phyloP scores from a whole-genome alignment of 140 eudicot species.

The Stevia rebaudiana region DNA sequence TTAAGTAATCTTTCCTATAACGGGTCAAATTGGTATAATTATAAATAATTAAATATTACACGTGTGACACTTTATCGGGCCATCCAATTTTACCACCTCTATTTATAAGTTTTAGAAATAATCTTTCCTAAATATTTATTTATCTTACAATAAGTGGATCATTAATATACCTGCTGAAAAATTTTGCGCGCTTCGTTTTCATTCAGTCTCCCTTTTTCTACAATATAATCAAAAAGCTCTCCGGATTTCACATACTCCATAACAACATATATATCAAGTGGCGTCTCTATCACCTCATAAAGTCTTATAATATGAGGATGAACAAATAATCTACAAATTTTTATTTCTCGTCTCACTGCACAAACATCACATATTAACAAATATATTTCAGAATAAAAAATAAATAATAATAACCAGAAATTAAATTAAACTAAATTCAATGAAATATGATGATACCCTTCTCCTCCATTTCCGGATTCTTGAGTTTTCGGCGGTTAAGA shows the following conservation, averaged over 20 bases:
- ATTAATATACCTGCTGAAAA: constrained; percentile 73
- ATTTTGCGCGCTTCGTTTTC: constrained; percentile 89
- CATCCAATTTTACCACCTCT: constrained; percentile 5
- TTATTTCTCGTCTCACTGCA: constrained; percentile 89
- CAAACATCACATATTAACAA: not conserved
- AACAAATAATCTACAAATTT: constrained; percentile 77
- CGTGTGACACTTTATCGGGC: too few relatives aligned
- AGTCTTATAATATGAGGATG: constrained; percentile 97
- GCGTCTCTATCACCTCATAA: constrained; percentile 98
- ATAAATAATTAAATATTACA: too few relatives aligned
- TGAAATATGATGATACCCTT: constrained; percentile 49
- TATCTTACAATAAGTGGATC: not conserved
- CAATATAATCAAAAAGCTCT: constrained; percentile 96
- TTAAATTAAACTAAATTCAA: too few relatives aligned
- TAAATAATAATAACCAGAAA: constrained; percentile 1
- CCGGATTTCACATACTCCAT: constrained; percentile 95
- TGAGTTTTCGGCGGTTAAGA: constrained; percentile 77
- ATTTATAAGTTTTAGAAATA: constrained; percentile 4
- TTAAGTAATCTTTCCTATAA: too few relatives aligned
- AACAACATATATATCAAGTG: constrained; percentile 79
- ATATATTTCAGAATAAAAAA: not conserved
- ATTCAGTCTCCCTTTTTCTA: constrained; percentile 90
- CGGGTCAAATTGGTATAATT: too few relatives aligned
- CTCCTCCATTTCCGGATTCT: constrained; percentile 77
- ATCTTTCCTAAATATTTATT: not conserved